These are phyloP conservation scores for Aspergillus ellipticus DNA, from an alignment of 495 filamentous ascomycete genomes.

Conservation along the genomic window DNA sequence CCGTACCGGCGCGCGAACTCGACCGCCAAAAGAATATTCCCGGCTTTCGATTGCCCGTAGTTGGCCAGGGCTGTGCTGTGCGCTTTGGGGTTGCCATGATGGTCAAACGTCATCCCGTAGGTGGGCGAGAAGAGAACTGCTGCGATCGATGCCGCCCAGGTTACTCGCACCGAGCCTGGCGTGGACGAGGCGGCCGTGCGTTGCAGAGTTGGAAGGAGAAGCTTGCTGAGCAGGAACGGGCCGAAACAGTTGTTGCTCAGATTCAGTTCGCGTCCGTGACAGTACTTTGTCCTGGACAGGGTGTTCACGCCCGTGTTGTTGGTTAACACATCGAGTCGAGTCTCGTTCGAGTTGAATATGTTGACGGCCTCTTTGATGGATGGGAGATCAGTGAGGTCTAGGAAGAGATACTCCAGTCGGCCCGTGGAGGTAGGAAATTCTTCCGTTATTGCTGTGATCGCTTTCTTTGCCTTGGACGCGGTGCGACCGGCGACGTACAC, in stretches of 20 bases:
- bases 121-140: too few species aligned
- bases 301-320: slow-evolving; percentile 51
- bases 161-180: too few species aligned
- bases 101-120: too few species aligned
- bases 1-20: too few species aligned
- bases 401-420: slow-evolving; percentile 33
- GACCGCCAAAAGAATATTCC: too few species aligned
- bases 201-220: slow-evolving; percentile 34
- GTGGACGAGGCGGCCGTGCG: neutral
- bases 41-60: too few species aligned
- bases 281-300: slow-evolving; percentile 24
- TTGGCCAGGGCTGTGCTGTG: too few species aligned
- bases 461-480: slow-evolving; percentile 20
- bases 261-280: slow-evolving; percentile 43
- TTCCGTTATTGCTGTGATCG: slow-evolving; percentile 29
- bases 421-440: slow-evolving; percentile 22
- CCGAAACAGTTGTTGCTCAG: slow-evolving; percentile 47
- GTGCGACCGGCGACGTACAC: slow-evolving; percentile 41
- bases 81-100: too few species aligned
- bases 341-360: slow-evolving; percentile 37
- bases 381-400: slow-evolving; percentile 43
- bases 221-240: slow-evolving; percentile 42
- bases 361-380: slow-evolving; percentile 41
- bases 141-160: too few species aligned
- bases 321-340: slow-evolving; percentile 43